Evolutionary conservation across 345 rosid genomes (phyloP).

Genomic region (Cardamine chenopodiifolia): DNA sequence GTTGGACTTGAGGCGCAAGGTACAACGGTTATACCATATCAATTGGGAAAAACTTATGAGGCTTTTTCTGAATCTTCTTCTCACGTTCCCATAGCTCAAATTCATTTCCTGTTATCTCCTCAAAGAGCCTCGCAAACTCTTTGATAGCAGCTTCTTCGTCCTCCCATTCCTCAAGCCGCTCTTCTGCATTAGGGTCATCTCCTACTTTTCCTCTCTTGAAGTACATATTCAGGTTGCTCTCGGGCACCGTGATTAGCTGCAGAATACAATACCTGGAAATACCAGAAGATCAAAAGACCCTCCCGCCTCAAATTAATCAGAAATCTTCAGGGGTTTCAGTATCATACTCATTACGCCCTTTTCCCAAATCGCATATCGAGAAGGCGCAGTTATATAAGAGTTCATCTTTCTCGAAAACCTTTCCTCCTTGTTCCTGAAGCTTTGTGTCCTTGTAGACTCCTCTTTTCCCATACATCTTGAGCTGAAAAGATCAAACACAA

Average conservation of each 20-base stretch:
- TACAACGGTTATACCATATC: slow-evolving; percentile 61
- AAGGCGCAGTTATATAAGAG: slow-evolving; percentile 75
- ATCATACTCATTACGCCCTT: slow-evolving; percentile 61
- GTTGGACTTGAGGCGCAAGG: background rate
- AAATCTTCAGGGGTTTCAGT: no score
- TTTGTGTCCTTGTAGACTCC: slow-evolving; percentile 65
- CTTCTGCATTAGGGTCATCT: slow-evolving; percentile 62
- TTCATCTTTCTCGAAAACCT: slow-evolving; percentile 67
- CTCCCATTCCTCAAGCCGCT: slow-evolving; percentile 76
- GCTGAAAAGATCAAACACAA: slow-evolving; percentile 44
- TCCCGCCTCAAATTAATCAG: no score
- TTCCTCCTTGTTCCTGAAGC: slow-evolving; percentile 59
- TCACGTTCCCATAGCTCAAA: slow-evolving; percentile 88
- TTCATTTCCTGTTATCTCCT: slow-evolving; percentile 76
- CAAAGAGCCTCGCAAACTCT: slow-evolving; percentile 67
- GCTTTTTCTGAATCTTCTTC: slow-evolving; percentile 71
- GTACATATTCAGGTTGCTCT: slow-evolving; percentile 59
- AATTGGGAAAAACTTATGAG: slow-evolving; percentile 58
- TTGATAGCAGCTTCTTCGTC: slow-evolving; percentile 55
- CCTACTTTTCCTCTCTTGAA: slow-evolving; percentile 76
- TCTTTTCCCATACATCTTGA: slow-evolving; percentile 72
- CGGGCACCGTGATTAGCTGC: slow-evolving; percentile 67
- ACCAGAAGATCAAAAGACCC: background rate
- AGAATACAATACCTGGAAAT: slow-evolving; percentile 61
- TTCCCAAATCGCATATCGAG: slow-evolving; percentile 66